Evolutionary conservation across 2,329 filamentous ascomycete genomes (phyloP).

Genomic region (Trichoderma semiorbis): DNA sequence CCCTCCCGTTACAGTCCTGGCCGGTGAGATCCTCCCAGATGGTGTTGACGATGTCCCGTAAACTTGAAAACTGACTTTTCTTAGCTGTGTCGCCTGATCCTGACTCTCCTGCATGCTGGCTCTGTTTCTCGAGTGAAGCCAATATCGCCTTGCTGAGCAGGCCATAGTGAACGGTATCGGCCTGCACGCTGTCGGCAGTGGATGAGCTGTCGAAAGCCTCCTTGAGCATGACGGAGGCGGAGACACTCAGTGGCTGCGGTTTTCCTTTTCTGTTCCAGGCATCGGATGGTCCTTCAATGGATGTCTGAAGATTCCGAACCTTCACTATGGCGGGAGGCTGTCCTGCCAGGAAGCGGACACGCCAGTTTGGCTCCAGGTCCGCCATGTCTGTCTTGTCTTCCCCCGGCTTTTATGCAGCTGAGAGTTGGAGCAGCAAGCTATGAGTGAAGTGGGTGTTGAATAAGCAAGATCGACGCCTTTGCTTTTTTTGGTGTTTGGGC

Average conservation of each 20-base stretch:
- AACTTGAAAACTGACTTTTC: not conserved
- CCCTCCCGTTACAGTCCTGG: constrained; percentile 19
- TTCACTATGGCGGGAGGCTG: constrained; percentile 47
- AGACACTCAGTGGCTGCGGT: constrained; percentile 60
- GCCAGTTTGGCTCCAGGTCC: constrained; percentile 25
- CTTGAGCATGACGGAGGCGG: constrained; percentile 55
- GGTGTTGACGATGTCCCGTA: constrained; percentile 23
- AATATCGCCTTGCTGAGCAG: constrained; percentile 64
- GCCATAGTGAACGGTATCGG: constrained; percentile 75
- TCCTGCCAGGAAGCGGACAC: constrained; percentile 27
- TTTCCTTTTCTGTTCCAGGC: constrained; percentile 62
- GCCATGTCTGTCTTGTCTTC: constrained; percentile 20
- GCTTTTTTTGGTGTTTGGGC: not conserved
- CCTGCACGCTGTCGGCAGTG: constrained; percentile 55
- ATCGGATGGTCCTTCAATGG: constrained; percentile 56
- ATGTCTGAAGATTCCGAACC: constrained; percentile 59
- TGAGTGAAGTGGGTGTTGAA: not conserved
- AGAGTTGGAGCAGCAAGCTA: not conserved
- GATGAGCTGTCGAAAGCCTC: constrained; percentile 57
- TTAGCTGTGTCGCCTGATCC: not conserved
- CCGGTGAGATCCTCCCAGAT: constrained; percentile 35
- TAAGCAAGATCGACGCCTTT: not conserved
- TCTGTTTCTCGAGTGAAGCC: constrained; percentile 37
- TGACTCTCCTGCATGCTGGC: not conserved
- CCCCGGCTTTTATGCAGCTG: not conserved